phyloP scores from a whole-genome alignment of 371 early-diverging fungal species.

The Rhizopus delemar region DNA sequence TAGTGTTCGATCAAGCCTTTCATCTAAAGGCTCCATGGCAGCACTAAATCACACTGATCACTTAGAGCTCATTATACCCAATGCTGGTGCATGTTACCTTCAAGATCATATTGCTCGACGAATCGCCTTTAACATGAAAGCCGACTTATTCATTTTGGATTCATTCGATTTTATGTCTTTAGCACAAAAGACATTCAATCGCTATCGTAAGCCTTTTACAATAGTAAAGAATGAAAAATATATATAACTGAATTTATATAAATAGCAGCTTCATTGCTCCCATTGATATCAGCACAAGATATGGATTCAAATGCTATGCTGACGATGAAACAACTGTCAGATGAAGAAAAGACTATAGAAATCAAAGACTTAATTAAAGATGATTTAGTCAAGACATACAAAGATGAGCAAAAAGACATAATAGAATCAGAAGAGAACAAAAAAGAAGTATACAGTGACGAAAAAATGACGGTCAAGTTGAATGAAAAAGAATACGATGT shows the following conservation, averaged over 20 bases:
- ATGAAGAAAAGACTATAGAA: background rate
- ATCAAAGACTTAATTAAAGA: background rate
- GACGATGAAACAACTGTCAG: conserved; percentile 9
- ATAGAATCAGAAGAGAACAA: conserved; percentile 12
- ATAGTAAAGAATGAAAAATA: background rate
- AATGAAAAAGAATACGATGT: conserved; percentile 1
- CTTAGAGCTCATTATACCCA: conserved; percentile 30
- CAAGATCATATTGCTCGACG: conserved; percentile 37
- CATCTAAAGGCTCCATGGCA: conserved; percentile 32
- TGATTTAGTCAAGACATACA: background rate
- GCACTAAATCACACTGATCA: conserved; percentile 39
- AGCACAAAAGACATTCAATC: conserved; percentile 39
- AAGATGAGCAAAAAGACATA: background rate
- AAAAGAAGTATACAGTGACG: background rate
- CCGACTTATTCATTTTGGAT: conserved; percentile 44
- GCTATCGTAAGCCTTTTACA: conserved; percentile 22
- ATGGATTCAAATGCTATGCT: conserved; percentile 24
- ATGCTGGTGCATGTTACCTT: conserved; percentile 39
- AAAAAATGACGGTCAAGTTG: conserved; percentile 7
- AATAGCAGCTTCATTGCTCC: conserved; percentile 22
- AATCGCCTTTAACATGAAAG: conserved; percentile 26
- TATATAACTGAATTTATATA: background rate
- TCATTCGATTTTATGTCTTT: conserved; percentile 52
- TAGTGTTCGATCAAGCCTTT: conserved; percentile 32
- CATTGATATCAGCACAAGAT: conserved; percentile 19